A percentile compares a stretch with the other conserved stretches of the same genome.
phyloP scores from a whole-genome alignment of 2,329 filamentous ascomycete genomes.

The Xylariales sp. region DNA sequence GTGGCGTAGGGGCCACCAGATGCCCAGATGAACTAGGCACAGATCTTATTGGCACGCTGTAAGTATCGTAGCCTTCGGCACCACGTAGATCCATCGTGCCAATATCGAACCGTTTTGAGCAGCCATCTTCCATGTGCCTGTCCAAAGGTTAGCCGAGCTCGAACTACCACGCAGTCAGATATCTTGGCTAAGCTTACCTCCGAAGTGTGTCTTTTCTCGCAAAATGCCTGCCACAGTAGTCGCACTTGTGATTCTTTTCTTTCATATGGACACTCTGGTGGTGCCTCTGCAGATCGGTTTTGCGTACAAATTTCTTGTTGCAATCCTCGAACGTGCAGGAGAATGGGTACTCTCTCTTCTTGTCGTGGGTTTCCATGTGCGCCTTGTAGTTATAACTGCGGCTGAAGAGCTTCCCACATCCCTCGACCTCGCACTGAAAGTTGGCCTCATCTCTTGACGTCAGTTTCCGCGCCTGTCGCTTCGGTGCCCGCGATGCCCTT shows the following conservation, averaged over 20 bases:
- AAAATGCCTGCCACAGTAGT: constrained; percentile 77
- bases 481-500: constrained; percentile 50
- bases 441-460: constrained; percentile 77
- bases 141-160: constrained; percentile 23
- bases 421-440: constrained; percentile 73
- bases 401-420: constrained; percentile 83
- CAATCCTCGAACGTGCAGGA: constrained; percentile 74
- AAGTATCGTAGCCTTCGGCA: constrained; percentile 44
- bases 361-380: constrained; percentile 86
- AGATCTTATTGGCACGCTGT: constrained; percentile 40
- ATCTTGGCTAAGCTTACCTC: constrained; percentile 65
- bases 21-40: constrained; percentile 45
- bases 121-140: constrained; percentile 83
- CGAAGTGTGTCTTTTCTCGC: constrained; percentile 84
- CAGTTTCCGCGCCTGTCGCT: constrained; percentile 60
- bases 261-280: constrained; percentile 79
- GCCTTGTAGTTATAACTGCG: constrained; percentile 88
- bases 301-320: constrained; percentile 81
- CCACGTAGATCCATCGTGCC: constrained; percentile 60
- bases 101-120: constrained; percentile 73
- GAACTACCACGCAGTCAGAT: neutral
- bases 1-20: constrained; percentile 41
- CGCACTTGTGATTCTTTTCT: constrained; percentile 75
- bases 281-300: constrained; percentile 78
- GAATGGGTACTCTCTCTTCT: constrained; percentile 76